Conservation (phyloP, 805 yeast genomes). For the Pichia manshurica region DNA sequence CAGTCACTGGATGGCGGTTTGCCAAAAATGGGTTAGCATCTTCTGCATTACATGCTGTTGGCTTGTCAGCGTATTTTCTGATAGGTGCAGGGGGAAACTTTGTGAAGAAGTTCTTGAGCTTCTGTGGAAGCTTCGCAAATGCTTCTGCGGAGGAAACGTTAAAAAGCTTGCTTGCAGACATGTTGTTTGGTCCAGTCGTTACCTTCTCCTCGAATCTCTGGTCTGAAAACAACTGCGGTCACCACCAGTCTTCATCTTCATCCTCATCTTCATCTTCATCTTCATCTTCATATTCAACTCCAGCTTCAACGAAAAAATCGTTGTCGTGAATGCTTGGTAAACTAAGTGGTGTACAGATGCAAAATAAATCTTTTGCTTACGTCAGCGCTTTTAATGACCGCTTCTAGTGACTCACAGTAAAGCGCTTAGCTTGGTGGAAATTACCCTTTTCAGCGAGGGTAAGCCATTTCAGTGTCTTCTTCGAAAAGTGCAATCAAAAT, state of each 20-base stretch:
- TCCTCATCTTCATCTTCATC: no score
- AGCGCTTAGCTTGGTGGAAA: constrained; percentile 4
- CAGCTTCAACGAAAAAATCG: no score
- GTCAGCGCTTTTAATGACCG: background rate
- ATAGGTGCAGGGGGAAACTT: constrained; percentile 84
- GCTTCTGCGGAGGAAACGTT: constrained; percentile 30
- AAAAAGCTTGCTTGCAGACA: constrained; percentile 19
- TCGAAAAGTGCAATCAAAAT: no score
- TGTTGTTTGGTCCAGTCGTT: background rate
- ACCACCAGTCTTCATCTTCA: no score
- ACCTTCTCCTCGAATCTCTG: background rate
- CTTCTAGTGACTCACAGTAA: constrained; percentile 1
- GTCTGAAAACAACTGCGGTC: no score
- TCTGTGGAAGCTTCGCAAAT: constrained; percentile 53
- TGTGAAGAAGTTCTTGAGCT: constrained; percentile 66
- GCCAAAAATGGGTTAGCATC: constrained; percentile 84
- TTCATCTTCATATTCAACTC: no score
- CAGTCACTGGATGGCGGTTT: constrained; percentile 76
- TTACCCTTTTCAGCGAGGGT: constrained; percentile 4
- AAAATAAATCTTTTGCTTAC: no score
- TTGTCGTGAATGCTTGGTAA: no score
- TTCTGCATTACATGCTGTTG: constrained; percentile 60
- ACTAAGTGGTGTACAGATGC: no score
- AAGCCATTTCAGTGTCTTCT: background rate
- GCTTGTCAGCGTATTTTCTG: constrained; percentile 54